phyloP scores from a whole-genome alignment of 2,329 filamentous ascomycete genomes.

The Scytalidium lignicola region DNA sequence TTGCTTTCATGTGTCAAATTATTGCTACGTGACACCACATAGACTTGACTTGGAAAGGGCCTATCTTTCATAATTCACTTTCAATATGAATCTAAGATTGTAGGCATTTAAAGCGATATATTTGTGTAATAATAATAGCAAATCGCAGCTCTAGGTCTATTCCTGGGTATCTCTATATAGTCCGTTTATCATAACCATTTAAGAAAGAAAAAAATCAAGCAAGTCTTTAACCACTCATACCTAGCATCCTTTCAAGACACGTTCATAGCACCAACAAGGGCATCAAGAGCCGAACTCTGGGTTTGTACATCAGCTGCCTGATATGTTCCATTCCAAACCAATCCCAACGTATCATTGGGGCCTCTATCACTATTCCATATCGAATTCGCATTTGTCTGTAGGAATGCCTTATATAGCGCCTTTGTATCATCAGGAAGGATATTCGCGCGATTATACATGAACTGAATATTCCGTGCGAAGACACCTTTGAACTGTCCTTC shows the following conservation, averaged over 20 bases:
- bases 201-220: too few species aligned
- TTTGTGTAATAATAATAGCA: too few species aligned
- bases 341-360: conserved; percentile 47
- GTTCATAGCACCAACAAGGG: conserved; percentile 52
- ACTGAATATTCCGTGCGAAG: conserved; percentile 59
- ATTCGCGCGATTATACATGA: conserved; percentile 39
- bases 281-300: conserved; percentile 63
- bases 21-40: too few species aligned
- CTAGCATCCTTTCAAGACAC: conserved; percentile 6
- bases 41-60: too few species aligned
- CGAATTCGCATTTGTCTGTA: conserved; percentile 56
- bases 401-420: conserved; percentile 45
- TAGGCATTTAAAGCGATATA: too few species aligned
- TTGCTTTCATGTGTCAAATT: too few species aligned
- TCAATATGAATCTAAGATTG: too few species aligned
- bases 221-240: neutral
- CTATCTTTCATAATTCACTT: too few species aligned
- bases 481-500: conserved; percentile 68
- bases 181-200: too few species aligned
- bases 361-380: conserved; percentile 61
- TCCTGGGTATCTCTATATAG: too few species aligned
- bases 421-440: conserved; percentile 37
- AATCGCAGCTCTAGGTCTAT: too few species aligned
- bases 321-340: conserved; percentile 62
- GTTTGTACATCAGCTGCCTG: conserved; percentile 48